A percentile compares a stretch with the other conserved stretches of the same genome.
phyloP scores from a whole-genome alignment of 2,329 filamentous ascomycete genomes.

The Sphaerulina vaccinii region DNA sequence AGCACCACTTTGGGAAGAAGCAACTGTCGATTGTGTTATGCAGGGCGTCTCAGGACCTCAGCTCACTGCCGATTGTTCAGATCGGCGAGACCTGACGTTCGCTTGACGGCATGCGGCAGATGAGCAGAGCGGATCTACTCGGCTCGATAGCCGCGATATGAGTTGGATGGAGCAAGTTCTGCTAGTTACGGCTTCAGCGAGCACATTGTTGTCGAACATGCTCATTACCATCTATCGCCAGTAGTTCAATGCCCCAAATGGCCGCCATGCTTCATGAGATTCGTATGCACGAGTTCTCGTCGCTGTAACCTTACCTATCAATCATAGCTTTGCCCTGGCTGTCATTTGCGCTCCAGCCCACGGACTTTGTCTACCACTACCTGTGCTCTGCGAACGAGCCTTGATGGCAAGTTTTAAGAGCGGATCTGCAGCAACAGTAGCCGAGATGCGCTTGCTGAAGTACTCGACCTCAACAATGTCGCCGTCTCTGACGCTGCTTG shows the following conservation, averaged over 20 bases:
- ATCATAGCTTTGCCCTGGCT: constrained; percentile 16
- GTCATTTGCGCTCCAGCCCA: constrained; percentile 7
- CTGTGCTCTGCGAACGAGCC: neutral
- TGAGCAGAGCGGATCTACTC: neutral
- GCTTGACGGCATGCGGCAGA: neutral
- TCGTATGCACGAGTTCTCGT: neutral
- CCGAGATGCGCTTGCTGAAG: constrained; percentile 55
- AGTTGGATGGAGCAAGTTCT: neutral
- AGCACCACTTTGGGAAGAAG: constrained; percentile 7
- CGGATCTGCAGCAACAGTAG: constrained; percentile 46
- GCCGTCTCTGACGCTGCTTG: constrained; percentile 48
- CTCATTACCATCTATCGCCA: neutral
- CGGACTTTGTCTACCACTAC: constrained; percentile 1
- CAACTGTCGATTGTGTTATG: neutral
- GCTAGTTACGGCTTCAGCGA: neutral
- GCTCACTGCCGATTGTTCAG: neutral
- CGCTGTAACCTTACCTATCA: neutral
- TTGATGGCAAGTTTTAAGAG: constrained; percentile 6
- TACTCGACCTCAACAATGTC: constrained; percentile 60
- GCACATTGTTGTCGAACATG: neutral
- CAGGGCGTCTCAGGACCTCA: constrained; percentile 1
- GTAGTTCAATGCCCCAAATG: neutral
- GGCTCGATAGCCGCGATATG: neutral
- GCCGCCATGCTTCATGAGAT: neutral
- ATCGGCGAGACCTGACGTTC: neutral